Percentiles rank a stretch among this genome's conserved stretches.
Evolutionary conservation across 495 filamentous ascomycete species (phyloP).

Genomic region (Penicillium pancosmium): DNA sequence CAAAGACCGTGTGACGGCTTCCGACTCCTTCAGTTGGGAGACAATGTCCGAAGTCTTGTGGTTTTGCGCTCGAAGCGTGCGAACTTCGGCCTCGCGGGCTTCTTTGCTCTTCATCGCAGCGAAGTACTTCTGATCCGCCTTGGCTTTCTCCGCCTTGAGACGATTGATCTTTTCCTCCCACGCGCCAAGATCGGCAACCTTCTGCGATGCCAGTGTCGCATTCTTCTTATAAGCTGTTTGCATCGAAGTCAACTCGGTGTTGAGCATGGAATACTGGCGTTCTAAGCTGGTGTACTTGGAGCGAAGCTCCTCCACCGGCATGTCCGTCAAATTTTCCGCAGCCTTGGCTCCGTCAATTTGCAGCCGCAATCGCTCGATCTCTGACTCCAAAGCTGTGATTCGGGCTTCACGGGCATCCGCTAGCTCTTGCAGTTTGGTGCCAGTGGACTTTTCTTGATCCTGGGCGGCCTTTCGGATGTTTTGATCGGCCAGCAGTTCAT

Average conservation of each 20-base stretch:
- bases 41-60: conserved; percentile 92
- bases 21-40: conserved; percentile 86
- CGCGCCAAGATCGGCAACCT: conserved; percentile 71
- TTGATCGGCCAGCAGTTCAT: conserved; percentile 81
- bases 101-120: conserved; percentile 92
- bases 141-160: conserved; percentile 83
- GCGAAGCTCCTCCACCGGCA: conserved; percentile 68
- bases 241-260: conserved; percentile 83
- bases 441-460: conserved; percentile 70
- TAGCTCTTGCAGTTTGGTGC: conserved; percentile 75
- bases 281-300: conserved; percentile 71
- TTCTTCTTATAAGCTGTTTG: conserved; percentile 86
- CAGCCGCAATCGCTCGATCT: conserved; percentile 70
- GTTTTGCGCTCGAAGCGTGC: conserved; percentile 77
- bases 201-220: conserved; percentile 78
- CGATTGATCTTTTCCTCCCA: conserved; percentile 79
- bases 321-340: conserved; percentile 43
- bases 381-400: conserved; percentile 78
- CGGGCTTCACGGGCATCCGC: conserved; percentile 71
- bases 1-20: conserved; percentile 59
- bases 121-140: conserved; percentile 98
- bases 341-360: conserved; percentile 49
- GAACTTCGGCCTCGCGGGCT: conserved; percentile 72
- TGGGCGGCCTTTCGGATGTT: conserved; percentile 77
- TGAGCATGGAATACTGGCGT: conserved; percentile 78